Conservation (phyloP, 2,329 filamentous ascomycete genomes). For the Immersiporthe knoxdaviesiana region DNA sequence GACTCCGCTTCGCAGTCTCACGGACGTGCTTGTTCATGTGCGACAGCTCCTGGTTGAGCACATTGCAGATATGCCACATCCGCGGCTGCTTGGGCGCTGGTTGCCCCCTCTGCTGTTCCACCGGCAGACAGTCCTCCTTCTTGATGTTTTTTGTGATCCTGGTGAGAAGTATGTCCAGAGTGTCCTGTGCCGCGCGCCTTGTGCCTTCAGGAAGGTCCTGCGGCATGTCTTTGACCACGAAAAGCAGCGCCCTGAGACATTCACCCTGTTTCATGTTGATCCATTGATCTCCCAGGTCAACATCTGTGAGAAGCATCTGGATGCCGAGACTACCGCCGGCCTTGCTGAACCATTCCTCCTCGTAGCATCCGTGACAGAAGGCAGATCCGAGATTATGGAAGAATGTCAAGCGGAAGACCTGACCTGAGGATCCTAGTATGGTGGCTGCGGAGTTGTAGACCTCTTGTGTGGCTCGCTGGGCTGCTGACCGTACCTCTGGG, state of each 20-base stretch:
- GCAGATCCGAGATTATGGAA: conserved; percentile 81
- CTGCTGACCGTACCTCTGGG: conserved; percentile 77
- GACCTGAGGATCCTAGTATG: conserved; percentile 76
- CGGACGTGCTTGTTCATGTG: conserved; percentile 97
- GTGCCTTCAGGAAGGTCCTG: conserved; percentile 91
- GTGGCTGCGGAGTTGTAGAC: conserved; percentile 76
- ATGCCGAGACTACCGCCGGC: conserved; percentile 91
- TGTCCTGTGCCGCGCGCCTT: conserved; percentile 78
- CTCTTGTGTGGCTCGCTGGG: conserved; percentile 75
- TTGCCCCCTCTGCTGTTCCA: conserved; percentile 46
- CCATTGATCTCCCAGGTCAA: conserved; percentile 85
- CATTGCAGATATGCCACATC: conserved; percentile 76
- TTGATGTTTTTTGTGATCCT: conserved; percentile 78
- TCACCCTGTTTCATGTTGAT: conserved; percentile 81
- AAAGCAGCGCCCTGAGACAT: conserved; percentile 88
- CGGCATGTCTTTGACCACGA: conserved; percentile 98
- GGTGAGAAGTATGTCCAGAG: conserved; percentile 76
- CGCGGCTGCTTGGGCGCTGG: conserved; percentile 57
- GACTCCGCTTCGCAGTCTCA: conserved; percentile 78
- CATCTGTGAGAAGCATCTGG: conserved; percentile 79
- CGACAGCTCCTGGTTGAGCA: conserved; percentile 84
- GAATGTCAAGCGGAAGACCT: conserved; percentile 77
- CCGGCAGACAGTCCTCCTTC: conserved; percentile 71
- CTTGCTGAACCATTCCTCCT: conserved; percentile 99
- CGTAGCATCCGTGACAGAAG: conserved; percentile 94